A percentile compares a stretch with the other conserved stretches of the same genome.
Evolutionary conservation across 179 eudicot species (phyloP).

Genomic region (Spergularia azorica): DNA sequence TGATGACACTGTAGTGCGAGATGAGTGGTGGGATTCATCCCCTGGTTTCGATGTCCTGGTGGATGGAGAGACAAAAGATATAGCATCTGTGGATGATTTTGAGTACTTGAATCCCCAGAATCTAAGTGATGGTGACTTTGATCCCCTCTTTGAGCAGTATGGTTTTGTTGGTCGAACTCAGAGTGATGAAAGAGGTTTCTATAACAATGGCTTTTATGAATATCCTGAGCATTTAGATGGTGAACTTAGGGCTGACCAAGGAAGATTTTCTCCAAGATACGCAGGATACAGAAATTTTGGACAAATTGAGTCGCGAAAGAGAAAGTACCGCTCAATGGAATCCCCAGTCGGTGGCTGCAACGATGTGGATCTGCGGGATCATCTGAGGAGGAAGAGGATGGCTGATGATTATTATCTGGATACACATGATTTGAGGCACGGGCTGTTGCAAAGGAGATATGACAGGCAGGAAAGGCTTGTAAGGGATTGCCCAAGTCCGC

Average conservation of each 20-base stretch:
- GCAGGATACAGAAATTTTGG: constrained; percentile 27
- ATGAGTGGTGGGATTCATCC: constrained; percentile 61
- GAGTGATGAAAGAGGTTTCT: constrained; percentile 33
- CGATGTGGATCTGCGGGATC: constrained; percentile 55
- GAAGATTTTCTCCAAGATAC: constrained; percentile 25
- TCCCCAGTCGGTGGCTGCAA: constrained; percentile 29
- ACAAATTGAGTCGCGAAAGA: constrained; percentile 30
- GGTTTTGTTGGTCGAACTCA: constrained; percentile 32
- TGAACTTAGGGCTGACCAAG: constrained; percentile 25
- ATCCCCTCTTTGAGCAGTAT: constrained; percentile 33
- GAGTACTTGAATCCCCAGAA: constrained; percentile 36
- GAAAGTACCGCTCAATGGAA: constrained; percentile 36
- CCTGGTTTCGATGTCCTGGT: constrained; percentile 77
- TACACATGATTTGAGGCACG: constrained; percentile 32
- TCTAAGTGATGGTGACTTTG: constrained; percentile 39
- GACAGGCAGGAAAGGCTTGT: constrained; percentile 32
- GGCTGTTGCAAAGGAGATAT: constrained; percentile 23
- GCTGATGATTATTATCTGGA: constrained; percentile 25
- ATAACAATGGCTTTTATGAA: constrained; percentile 29
- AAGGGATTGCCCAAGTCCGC: constrained; percentile 16
- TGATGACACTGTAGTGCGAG: constrained; percentile 39
- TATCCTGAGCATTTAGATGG: constrained; percentile 31
- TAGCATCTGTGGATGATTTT: constrained; percentile 46
- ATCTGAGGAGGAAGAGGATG: constrained; percentile 44
- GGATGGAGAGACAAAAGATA: constrained; percentile 38